Evolutionary conservation across 2,329 filamentous ascomycete species (phyloP), one percentile per base, ranked within the genome.

Genomic region (Neonectria neomacrospora): DNA sequence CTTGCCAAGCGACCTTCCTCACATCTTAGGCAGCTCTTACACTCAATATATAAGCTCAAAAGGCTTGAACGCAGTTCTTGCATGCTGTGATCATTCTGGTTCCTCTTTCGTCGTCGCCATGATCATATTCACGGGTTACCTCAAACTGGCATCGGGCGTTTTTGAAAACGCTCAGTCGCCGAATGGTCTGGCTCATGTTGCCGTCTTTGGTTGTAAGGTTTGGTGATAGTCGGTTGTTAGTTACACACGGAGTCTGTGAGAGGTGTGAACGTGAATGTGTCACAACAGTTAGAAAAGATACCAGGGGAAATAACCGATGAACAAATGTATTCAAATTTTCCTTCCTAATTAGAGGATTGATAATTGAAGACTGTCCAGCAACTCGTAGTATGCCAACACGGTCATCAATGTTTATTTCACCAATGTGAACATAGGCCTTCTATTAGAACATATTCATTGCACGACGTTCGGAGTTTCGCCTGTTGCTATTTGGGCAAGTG

Each of bases 401-500:
- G 9, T 20, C 7, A 47, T 26, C 44, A 47, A 22, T 22, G 2
- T 34, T 18, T 10, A 11, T 5, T 2, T n/a, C 26, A n/a, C 12
- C n/a, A 37, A n/a, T 12, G 18, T 37, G 28, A 23, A 37, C 9
- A n/a, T 37, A 18, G 9, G 11, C 26, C 6, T 5, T 54, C 16
- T 3, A 44, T 14, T 20, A 22, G 7, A 20, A n/a, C 23, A 41
- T 23, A 16, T 41, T 23, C 14, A 47, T 39, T 16, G 10, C 42
- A 42, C 10, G 52, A 22, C 37, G 22, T 9, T 23, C 58, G 8
- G 52, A 39, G 7, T 51, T 63, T 6, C 18, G n/a, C 11, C n/a
- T 11, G 16, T 62, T 55, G 5, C 30, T 58, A 26, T 60, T 48
- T 16, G 48, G 48, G 28, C 67, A 73, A 12, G 65, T 59, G 5